These are phyloP conservation scores for Xylaria polymorpha DNA, from an alignment of 2,329 filamentous ascomycete species.

Conservation along the genomic window DNA sequence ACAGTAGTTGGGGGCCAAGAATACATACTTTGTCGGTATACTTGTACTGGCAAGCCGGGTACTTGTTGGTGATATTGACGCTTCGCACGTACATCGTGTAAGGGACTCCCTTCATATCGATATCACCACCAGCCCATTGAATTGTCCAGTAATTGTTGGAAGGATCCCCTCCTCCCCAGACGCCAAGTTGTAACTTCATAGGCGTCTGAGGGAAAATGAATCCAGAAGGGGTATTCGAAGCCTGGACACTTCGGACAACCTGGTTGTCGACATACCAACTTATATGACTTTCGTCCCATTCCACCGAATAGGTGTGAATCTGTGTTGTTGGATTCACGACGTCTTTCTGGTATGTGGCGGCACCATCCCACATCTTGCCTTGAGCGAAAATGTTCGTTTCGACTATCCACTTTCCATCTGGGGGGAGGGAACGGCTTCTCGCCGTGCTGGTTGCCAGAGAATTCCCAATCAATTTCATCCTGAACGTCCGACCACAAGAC, in stretches of 20 bases:
- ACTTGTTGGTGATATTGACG: slow-evolving; percentile 51
- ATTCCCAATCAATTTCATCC: slow-evolving; percentile 51
- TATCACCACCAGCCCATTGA: slow-evolving; percentile 50
- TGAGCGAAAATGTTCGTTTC: slow-evolving; percentile 47
- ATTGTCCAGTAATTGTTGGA: slow-evolving; percentile 47
- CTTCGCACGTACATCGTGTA: slow-evolving; percentile 50
- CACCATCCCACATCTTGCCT: slow-evolving; percentile 50
- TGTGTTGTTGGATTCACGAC: slow-evolving; percentile 45
- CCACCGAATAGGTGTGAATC: slow-evolving; percentile 51
- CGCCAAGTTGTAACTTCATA: slow-evolving; percentile 50
- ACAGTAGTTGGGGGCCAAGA: background rate
- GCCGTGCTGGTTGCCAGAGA: slow-evolving; percentile 50
- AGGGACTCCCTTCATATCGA: slow-evolving; percentile 45
- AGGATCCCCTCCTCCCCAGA: slow-evolving; percentile 50
- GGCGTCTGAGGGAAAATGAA: slow-evolving; percentile 48
- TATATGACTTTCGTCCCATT: slow-evolving; percentile 49
- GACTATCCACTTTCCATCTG: slow-evolving; percentile 45
- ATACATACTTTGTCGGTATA: slow-evolving; percentile 47
- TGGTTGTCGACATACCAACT: slow-evolving; percentile 49
- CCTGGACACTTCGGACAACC: slow-evolving; percentile 44
- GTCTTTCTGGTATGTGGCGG: slow-evolving; percentile 46
- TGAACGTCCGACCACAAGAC: slow-evolving; percentile 49
- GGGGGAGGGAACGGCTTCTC: slow-evolving; percentile 47
- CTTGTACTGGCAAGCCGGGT: slow-evolving; percentile 49
- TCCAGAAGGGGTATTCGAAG: slow-evolving; percentile 43